Evolutionary conservation across 2,329 filamentous ascomycete species (phyloP).

Genomic region (Talaromyces sp.): DNA sequence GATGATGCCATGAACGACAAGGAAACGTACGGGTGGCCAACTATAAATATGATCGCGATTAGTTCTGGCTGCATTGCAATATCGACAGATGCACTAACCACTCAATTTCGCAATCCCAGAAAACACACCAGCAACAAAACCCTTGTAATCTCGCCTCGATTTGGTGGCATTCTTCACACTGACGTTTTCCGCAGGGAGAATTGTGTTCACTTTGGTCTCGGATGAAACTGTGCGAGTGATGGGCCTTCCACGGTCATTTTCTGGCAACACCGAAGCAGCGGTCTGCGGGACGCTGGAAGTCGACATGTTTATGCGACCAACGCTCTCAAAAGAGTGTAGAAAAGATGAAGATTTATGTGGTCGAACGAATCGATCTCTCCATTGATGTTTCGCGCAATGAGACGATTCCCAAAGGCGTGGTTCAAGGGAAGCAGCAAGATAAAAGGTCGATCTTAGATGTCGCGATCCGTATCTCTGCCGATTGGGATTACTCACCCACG

Average conservation of each 20-base stretch:
- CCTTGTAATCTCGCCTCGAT: conserved; percentile 67
- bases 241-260: not conserved
- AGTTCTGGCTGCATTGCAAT: not conserved
- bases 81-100: conserved; percentile 53
- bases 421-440: not conserved
- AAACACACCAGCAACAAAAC: conserved; percentile 96
- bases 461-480: conserved; percentile 1
- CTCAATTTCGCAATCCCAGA: conserved; percentile 87
- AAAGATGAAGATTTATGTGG: not conserved
- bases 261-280: conserved; percentile 8
- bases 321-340: not conserved
- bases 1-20: not conserved
- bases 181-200: not conserved
- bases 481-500: not conserved
- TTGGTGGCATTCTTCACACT: conserved; percentile 2
- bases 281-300: conserved; percentile 12
- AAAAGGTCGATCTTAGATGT: not conserved
- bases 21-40: conserved; percentile 57
- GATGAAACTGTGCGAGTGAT: not conserved
- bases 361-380: not conserved
- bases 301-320: conserved; percentile 6
- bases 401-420: not conserved
- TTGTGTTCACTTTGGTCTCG: not conserved
- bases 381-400: not conserved
- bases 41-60: conserved; percentile 30